Conservation (phyloP, 768 basidiomycete genomes). For the Coprinopsis marcescibilis region DNA sequence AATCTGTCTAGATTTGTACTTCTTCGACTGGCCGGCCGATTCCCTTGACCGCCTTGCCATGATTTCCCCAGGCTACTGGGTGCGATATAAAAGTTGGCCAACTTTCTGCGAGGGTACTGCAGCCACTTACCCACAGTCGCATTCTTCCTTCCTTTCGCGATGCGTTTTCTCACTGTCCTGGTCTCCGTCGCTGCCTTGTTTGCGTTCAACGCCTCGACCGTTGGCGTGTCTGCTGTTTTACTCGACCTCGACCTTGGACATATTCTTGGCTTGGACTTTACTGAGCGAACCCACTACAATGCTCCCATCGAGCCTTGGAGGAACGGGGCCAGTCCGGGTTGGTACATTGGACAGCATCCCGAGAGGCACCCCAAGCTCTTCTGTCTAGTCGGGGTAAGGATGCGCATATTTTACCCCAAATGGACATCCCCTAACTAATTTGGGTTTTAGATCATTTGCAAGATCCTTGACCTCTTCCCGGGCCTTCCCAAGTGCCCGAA, state of each 20-base stretch:
- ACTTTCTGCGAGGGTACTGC: no score
- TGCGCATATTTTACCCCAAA: constrained; percentile 7
- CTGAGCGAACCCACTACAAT: constrained; percentile 27
- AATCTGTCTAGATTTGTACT: no score
- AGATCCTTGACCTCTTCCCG: constrained; percentile 14
- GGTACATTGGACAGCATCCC: constrained; percentile 34
- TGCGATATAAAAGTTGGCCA: no score
- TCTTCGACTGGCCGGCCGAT: no score
- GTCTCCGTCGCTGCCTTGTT: constrained; percentile 3
- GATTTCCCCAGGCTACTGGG: no score
- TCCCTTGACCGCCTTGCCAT: no score
- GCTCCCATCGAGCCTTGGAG: constrained; percentile 35
- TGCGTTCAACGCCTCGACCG: background rate
- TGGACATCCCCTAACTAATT: background rate
- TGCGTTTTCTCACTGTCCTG: constrained; percentile 8
- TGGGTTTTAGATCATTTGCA: constrained; percentile 11
- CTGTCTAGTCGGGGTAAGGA: constrained; percentile 29
- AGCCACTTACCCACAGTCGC: no score
- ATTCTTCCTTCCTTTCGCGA: constrained; percentile 4
- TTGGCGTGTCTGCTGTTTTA: background rate
- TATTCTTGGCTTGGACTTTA: constrained; percentile 23
- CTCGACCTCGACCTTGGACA: background rate
- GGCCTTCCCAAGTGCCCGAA: constrained; percentile 29
- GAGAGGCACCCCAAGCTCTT: constrained; percentile 22
- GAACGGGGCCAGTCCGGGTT: constrained; percentile 28